phyloP scores from a whole-genome alignment of 2,329 filamentous ascomycete species.

The Trichoderma sp. region DNA sequence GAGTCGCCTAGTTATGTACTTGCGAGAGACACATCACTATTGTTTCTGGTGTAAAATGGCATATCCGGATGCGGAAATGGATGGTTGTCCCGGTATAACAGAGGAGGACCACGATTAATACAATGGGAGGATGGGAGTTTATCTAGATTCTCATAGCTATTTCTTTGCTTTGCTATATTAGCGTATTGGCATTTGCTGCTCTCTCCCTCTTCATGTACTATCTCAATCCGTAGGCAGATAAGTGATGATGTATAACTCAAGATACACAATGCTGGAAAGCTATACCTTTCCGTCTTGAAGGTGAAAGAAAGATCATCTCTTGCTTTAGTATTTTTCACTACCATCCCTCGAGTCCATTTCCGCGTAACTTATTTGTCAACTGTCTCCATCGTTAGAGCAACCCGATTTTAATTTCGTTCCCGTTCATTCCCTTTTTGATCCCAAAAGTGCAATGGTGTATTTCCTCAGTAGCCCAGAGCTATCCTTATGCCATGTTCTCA shows the following conservation, averaged over 20 bases:
- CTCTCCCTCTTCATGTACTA: neutral
- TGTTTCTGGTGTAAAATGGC: slow-evolving; percentile 95
- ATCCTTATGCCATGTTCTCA: too few relatives aligned
- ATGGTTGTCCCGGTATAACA: slow-evolving; percentile 81
- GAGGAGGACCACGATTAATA: slow-evolving; percentile 73
- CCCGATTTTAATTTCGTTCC: fast-evolving
- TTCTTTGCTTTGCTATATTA: neutral
- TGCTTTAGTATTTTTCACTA: neutral
- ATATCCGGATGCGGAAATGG: slow-evolving; percentile 72
- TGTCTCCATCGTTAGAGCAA: neutral
- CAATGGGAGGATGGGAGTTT: too few relatives aligned
- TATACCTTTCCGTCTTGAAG: neutral
- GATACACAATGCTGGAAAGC: neutral
- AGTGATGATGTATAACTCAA: neutral
- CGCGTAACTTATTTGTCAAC: fast-evolving
- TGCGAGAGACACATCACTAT: slow-evolving; percentile 72
- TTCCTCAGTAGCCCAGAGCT: too few relatives aligned
- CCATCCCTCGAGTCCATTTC: neutral
- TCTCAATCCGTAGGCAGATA: neutral
- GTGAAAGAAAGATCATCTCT: neutral
- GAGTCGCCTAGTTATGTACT: slow-evolving; percentile 60
- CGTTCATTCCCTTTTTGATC: neutral
- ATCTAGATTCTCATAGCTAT: neutral
- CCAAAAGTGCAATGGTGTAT: too few relatives aligned
- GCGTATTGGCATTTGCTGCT: neutral